Percentiles rank a stretch among this genome's conserved stretches.
Conservation (phyloP, 2,329 filamentous ascomycete genomes). For the Trichophyton benhamiae region DNA sequence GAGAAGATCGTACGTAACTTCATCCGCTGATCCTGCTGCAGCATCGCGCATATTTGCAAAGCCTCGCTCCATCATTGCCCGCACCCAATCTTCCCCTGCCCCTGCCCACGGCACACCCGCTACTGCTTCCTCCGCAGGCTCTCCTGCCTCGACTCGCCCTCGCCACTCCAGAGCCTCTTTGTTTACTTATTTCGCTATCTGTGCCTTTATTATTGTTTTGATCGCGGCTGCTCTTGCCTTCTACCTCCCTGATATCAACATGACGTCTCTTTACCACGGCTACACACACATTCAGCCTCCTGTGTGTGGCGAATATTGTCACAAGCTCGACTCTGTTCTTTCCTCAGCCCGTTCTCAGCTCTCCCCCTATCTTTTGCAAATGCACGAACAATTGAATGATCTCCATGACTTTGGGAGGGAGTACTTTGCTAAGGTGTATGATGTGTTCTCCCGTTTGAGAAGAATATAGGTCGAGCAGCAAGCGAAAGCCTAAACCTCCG, state of each 20-base stretch:
- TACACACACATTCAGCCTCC: not conserved
- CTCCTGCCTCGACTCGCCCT: not conserved
- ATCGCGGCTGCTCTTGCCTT: not conserved
- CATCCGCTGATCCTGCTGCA: constrained; percentile 9
- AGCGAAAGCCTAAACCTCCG: not conserved
- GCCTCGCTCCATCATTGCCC: not conserved
- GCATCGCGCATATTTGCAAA: constrained; percentile 2
- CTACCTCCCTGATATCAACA: not conserved
- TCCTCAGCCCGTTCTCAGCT: not conserved
- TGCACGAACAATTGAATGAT: not conserved
- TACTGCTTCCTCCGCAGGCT: not conserved
- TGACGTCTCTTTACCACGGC: not conserved
- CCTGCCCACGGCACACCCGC: not conserved
- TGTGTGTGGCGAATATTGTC: not conserved
- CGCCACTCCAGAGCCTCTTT: not conserved
- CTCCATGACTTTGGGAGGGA: not conserved
- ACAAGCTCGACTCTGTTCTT: not conserved
- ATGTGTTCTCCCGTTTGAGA: not conserved
- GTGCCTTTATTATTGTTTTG: not conserved
- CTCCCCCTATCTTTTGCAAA: not conserved
- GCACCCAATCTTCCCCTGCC: not conserved
- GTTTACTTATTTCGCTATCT: not conserved
- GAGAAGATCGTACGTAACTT: constrained; percentile 57
- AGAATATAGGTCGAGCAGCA: not conserved
- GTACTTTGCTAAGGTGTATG: not conserved